Evolutionary conservation across 768 basidiomycete genomes (phyloP).

Genomic region (Tricholoma terreum): DNA sequence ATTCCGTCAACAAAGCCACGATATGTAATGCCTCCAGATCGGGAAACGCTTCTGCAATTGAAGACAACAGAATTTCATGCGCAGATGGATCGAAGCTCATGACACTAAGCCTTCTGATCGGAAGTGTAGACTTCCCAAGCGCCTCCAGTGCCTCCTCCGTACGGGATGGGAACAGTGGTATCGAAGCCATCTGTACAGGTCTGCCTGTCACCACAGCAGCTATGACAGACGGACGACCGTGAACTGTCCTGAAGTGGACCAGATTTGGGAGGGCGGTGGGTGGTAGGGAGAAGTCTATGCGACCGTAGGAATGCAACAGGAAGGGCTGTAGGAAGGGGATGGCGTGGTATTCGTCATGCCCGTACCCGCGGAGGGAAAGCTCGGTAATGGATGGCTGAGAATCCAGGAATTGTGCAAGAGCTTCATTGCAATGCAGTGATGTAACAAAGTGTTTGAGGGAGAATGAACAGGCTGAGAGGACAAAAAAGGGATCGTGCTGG

Average conservation of each 20-base stretch:
- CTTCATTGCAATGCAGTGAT: slow-evolving; percentile 57
- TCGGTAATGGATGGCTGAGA: slow-evolving; percentile 46
- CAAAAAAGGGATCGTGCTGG: slow-evolving; percentile 42
- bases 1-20: slow-evolving; percentile 50
- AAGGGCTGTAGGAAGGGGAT: slow-evolving; percentile 22
- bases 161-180: slow-evolving; percentile 47
- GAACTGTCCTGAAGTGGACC: slow-evolving; percentile 49
- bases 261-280: slow-evolving; percentile 46
- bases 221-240: slow-evolving; percentile 46
- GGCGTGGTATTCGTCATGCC: slow-evolving; percentile 25
- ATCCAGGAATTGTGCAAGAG: slow-evolving; percentile 50
- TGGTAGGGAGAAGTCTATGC: slow-evolving; percentile 31
- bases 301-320: slow-evolving; percentile 6
- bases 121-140: slow-evolving; percentile 33
- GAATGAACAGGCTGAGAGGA: slow-evolving; percentile 44
- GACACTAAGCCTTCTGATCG: slow-evolving; percentile 50
- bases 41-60: slow-evolving; percentile 44
- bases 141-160: slow-evolving; percentile 42
- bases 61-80: slow-evolving; percentile 44
- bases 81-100: slow-evolving; percentile 53
- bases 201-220: slow-evolving; percentile 43
- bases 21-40: slow-evolving; percentile 59
- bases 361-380: slow-evolving; percentile 54
- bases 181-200: slow-evolving; percentile 48
- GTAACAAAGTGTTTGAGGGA: slow-evolving; percentile 48